These are phyloP conservation scores for Coprinellus micaceus DNA, from an alignment of 768 basidiomycete genomes.

Conservation along the genomic window DNA sequence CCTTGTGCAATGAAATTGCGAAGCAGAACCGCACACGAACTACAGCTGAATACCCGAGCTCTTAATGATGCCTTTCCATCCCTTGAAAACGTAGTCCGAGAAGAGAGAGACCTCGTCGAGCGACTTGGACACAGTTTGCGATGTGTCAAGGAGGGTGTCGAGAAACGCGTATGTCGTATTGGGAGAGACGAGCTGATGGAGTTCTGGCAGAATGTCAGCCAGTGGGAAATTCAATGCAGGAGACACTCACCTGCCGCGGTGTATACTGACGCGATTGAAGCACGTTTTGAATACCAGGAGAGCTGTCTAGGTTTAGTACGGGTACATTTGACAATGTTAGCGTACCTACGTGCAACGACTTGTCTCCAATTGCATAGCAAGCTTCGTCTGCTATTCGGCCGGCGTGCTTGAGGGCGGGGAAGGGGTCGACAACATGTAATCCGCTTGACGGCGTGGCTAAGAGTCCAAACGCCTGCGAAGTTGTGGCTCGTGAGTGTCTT, in stretches of 20 bases:
- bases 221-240: too few species aligned
- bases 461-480: constrained; percentile 66
- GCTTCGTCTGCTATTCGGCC: constrained; percentile 65
- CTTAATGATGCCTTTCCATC: constrained; percentile 69
- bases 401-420: constrained; percentile 59
- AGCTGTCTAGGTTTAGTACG: too few species aligned
- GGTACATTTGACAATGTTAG: too few species aligned
- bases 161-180: constrained; percentile 63
- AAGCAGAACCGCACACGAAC: too few species aligned
- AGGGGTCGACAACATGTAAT: constrained; percentile 53
- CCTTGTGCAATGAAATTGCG: too few species aligned
- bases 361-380: constrained; percentile 54
- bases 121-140: constrained; percentile 40
- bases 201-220: constrained; percentile 38
- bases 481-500: neutral
- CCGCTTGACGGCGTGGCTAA: constrained; percentile 50
- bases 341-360: constrained; percentile 51
- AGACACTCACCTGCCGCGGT: constrained; percentile 59
- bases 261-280: constrained; percentile 64
- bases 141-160: constrained; percentile 54
- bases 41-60: too few species aligned
- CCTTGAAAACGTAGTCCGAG: constrained; percentile 57
- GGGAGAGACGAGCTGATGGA: constrained; percentile 81
- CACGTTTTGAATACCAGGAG: constrained; percentile 70
- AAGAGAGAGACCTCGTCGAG: constrained; percentile 54